Base-by-base conservation (phyloP, 139 green algal genomes). In the Chloropicon primus region DNA sequence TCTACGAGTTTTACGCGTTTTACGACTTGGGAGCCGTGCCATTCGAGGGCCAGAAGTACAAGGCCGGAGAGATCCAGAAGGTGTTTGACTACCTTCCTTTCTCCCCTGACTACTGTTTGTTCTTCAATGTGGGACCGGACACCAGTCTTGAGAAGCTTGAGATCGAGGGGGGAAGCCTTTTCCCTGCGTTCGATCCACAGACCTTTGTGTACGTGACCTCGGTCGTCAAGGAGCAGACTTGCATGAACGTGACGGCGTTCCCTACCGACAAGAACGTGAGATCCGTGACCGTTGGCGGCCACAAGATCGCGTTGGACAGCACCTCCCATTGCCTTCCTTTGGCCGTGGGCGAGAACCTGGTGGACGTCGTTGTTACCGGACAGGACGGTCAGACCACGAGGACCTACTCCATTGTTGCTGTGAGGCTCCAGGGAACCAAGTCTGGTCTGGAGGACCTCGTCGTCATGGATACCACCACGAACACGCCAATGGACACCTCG, bases 401-500 rank as follows among this genome's bases (percentile, higher is more conserved):
- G 24, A 54, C 25, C 26, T 77, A 77, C 25, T 71, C 26, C 22
- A 54, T 77, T 10, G 74, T 77, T 5, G 74, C 25, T 24, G 74
- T 77, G 22, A 26, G 74, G 24, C 74, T 77, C 2, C 24, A 26
- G 26, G 74, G 74, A 53, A 77, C 74, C 5, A 27, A 77, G 22
- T 54, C 22, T 17, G 22, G 24, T 21, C 74, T 77, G 24, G 27
- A 24, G 22, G 25, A 5, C 23, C 22, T 77, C 74, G 23, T 5
- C 27, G 54, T 82, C 22, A 91, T 78, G 26, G 90, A 82, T 74
- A 90, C 87, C 0, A 82, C 83, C 29, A 89, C 84, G 73, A 92
- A 82, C 25, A 76, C 82, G 82, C 84, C 91, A 81, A 90, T 92
- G 41, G 77, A 73, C 23, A 86, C 86, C 85, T 91, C 91, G 74